Evolutionary conservation across 2,329 filamentous ascomycete genomes (phyloP), one percentile per base, ranked within the genome.

Genomic region (Dactylellina drechsleri): DNA sequence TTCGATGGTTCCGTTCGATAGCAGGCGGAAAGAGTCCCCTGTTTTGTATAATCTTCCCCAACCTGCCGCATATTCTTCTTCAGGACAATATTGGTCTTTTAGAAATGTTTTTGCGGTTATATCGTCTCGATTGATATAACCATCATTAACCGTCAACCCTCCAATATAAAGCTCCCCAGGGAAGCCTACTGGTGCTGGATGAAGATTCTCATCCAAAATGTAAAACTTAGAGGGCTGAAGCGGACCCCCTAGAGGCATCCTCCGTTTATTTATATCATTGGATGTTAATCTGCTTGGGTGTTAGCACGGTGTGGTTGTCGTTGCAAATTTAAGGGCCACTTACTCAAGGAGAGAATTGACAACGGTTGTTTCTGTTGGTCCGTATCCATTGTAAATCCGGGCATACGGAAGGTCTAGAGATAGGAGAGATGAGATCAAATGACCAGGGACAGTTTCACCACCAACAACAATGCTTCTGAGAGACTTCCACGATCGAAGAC

Each of bases 101-200:
- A 80, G 16, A 62, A 82, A 82, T 0, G 76, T 61, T 12, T 66
- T 56, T 0, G 23, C 50, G 3, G 78, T 79, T 4, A 77, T 58
- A 5, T 80, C 78, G 0, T 76, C 57, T 0, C 77, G 65, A 59
- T 80, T 77, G 0, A 83, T 57, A 60, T 84, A 84, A 1, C 82
- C 82, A 23, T 65, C 15, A 0, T 80, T 78, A 1, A 84, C 80
- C 4, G 82, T 82, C 1, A 79, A 76, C 2, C 84, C 83, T 13
- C 79, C 82, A 31, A 86, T 80, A 28, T 56, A 80, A 4, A 86
- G 80, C 71, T 86, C 84, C 2, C 85, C 85, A 0, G 81, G 77
- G 1, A 81, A 71, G 0, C 84, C 84, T 4, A 80, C 57, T 0
- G 84, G 83, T 3, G 84, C 80, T 0, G 82, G 80, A 16, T 81